A percentile compares a stretch with the other conserved stretches of the same genome.
Conservation (phyloP, 2,329 filamentous ascomycete genomes). For the Conoideocrella luteorostrata region DNA sequence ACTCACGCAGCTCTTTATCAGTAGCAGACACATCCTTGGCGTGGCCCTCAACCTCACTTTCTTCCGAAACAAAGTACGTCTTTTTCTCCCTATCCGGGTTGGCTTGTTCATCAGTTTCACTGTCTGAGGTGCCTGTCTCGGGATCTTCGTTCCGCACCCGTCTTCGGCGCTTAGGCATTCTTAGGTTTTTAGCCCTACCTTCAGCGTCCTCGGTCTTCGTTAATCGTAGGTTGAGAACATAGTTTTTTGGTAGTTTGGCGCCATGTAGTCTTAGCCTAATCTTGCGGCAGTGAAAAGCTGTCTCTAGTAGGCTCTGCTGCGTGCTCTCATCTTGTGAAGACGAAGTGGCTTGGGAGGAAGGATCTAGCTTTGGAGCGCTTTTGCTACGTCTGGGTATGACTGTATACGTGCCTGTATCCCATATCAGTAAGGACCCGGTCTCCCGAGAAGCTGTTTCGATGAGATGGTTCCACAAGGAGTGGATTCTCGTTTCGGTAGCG, state of each 20-base stretch:
- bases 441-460: conserved; percentile 48
- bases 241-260: conserved; percentile 43
- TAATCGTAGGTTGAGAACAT: conserved; percentile 50
- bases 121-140: conserved; percentile 19
- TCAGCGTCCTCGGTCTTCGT: conserved; percentile 35
- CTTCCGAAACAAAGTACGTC: conserved; percentile 14
- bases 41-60: conserved; percentile 9
- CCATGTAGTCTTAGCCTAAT: conserved; percentile 51
- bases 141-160: conserved; percentile 2
- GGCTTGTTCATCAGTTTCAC: conserved; percentile 10
- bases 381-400: conserved; percentile 39
- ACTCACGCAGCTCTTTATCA: conserved; percentile 36
- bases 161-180: neutral
- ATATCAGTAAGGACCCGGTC: conserved; percentile 55
- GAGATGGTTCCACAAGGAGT: conserved; percentile 55
- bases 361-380: conserved; percentile 22
- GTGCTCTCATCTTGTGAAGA: conserved; percentile 18
- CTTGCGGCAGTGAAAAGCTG: conserved; percentile 48
- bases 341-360: conserved; percentile 22
- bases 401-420: conserved; percentile 55
- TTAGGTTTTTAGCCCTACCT: conserved; percentile 19
- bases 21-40: conserved; percentile 27
- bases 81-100: conserved; percentile 11
- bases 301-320: conserved; percentile 41
- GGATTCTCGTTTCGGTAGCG: conserved; percentile 55